Percentiles rank a stretch among this genome's conserved stretches.
phyloP scores from a whole-genome alignment of 2,329 filamentous ascomycete genomes.

The Calonectria montana region DNA sequence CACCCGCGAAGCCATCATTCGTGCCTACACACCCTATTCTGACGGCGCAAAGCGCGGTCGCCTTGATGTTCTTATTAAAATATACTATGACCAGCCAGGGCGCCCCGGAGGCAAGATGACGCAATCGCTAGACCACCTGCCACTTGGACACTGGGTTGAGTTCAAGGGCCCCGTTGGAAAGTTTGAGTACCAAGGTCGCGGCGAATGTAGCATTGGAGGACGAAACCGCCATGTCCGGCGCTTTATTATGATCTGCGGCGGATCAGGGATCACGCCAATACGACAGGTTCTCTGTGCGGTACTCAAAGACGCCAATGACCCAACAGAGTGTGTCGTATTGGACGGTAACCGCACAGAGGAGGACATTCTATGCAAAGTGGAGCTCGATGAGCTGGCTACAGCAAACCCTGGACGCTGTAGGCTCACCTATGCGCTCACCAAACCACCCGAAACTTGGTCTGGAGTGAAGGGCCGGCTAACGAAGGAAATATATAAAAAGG shows the following conservation, averaged over 20 bases:
- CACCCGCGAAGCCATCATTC: slow-evolving; percentile 78
- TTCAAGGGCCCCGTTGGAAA: slow-evolving; percentile 91
- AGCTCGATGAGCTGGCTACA: slow-evolving; percentile 73
- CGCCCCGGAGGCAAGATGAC: slow-evolving; percentile 83
- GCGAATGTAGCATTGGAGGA: slow-evolving; percentile 71
- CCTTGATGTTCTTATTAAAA: slow-evolving; percentile 83
- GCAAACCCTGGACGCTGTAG: slow-evolving; percentile 68
- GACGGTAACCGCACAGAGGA: slow-evolving; percentile 81
- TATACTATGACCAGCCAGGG: slow-evolving; percentile 74
- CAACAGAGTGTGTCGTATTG: slow-evolving; percentile 77
- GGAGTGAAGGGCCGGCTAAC: slow-evolving; percentile 77
- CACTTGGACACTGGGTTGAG: slow-evolving; percentile 78
- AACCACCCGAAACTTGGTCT: slow-evolving; percentile 72
- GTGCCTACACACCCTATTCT: slow-evolving; percentile 88
- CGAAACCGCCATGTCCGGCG: slow-evolving; percentile 67
- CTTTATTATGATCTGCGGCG: slow-evolving; percentile 89
- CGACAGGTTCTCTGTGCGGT: slow-evolving; percentile 85
- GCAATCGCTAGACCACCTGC: slow-evolving; percentile 78
- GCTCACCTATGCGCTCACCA: slow-evolving; percentile 76
- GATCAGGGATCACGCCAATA: slow-evolving; percentile 93
- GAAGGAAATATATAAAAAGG: slow-evolving; percentile 68
- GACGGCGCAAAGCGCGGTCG: slow-evolving; percentile 68
- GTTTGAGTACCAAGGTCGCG: slow-evolving; percentile 81
- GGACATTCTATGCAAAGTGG: slow-evolving; percentile 83
- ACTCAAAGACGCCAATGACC: slow-evolving; percentile 64